phyloP scores from a whole-genome alignment of 73 alveolate species.

The Paramecium biaurelia region DNA sequence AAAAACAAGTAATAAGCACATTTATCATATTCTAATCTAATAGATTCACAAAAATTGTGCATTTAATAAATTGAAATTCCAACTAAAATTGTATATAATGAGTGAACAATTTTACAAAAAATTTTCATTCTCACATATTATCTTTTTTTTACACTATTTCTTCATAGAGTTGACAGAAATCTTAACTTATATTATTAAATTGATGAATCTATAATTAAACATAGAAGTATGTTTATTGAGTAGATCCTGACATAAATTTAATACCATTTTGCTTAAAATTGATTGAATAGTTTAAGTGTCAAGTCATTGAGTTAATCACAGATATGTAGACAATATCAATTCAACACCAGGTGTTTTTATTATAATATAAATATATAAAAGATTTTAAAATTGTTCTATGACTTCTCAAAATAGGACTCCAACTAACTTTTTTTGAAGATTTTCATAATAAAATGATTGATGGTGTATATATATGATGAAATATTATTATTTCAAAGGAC shows the following conservation, averaged over 20 bases:
- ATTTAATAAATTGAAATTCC: not conserved
- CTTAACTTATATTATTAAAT: not conserved
- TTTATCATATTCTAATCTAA: not conserved
- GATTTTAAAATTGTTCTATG: not conserved
- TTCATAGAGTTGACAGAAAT: not conserved
- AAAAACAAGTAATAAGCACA: not conserved
- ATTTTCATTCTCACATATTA: not conserved
- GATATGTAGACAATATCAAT: not conserved
- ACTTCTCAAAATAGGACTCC: not conserved
- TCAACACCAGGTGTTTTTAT: not conserved
- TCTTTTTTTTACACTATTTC: not conserved
- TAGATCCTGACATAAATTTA: not conserved
- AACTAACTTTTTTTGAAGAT: not conserved
- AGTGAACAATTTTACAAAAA: not conserved
- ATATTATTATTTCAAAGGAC: not conserved
- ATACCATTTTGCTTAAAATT: not conserved
- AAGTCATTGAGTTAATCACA: not conserved
- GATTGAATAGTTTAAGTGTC: not conserved
- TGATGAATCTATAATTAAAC: not conserved
- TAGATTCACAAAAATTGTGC: not conserved
- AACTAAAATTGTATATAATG: not conserved
- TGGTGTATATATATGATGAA: not conserved
- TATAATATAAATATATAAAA: not conserved
- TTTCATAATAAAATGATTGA: not conserved
- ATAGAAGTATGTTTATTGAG: not conserved